Evolutionary conservation across 305 asterid species (phyloP).

Genomic region (Fraxinus albicans): DNA sequence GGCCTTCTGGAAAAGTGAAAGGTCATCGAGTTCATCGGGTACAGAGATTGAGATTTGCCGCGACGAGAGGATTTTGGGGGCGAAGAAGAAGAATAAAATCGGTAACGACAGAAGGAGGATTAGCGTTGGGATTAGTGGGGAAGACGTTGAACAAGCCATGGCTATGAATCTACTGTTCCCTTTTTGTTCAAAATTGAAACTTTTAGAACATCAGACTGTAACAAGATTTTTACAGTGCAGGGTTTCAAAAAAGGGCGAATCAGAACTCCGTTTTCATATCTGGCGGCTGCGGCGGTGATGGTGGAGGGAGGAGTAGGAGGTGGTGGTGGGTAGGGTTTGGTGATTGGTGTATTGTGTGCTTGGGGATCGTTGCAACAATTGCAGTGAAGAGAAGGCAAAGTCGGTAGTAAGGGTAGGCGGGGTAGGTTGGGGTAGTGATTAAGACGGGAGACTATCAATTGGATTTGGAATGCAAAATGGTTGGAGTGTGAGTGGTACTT

Average conservation of each 20-base stretch:
- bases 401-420: neutral
- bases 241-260: conserved; percentile 8
- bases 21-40: conserved; percentile 87
- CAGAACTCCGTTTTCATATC: conserved; percentile 5
- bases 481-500: too few species aligned
- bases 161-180: neutral
- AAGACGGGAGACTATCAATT: conserved; percentile 1
- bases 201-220: neutral
- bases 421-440: neutral
- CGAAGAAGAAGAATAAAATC: conserved; percentile 54
- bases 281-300: neutral
- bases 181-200: neutral
- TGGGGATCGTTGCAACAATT: conserved; percentile 11
- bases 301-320: neutral
- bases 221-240: neutral
- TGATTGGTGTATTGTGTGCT: neutral
- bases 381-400: conserved; percentile 17
- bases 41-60: conserved; percentile 62
- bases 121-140: conserved; percentile 61
- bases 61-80: conserved; percentile 63
- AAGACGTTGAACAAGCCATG: conserved; percentile 46
- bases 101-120: conserved; percentile 66
- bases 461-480: neutral
- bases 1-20: conserved; percentile 78
- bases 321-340: conserved; percentile 1